Conservation (phyloP, 2,329 filamentous ascomycete species). For the Chrysoporthe deuterocubensis region DNA sequence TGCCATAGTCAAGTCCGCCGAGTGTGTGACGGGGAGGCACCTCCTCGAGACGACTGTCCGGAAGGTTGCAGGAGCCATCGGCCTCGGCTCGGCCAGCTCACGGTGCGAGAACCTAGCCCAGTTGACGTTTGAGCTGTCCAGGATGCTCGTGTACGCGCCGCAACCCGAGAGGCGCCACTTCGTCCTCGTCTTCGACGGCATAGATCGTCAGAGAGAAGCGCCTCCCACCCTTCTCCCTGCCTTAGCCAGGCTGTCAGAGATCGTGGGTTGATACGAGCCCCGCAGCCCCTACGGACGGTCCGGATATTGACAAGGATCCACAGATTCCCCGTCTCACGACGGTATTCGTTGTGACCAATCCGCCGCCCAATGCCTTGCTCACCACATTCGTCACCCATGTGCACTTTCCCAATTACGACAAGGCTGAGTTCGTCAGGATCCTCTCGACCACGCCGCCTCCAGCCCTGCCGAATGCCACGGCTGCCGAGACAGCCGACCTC, state of each 20-base stretch:
- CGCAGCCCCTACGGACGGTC: neutral
- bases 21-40: conserved; percentile 80
- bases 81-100: conserved; percentile 30
- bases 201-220: conserved; percentile 83
- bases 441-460: conserved; percentile 59
- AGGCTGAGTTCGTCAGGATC: conserved; percentile 78
- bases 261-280: conserved; percentile 54
- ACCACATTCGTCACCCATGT: conserved; percentile 74
- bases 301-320: conserved; percentile 20
- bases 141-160: conserved; percentile 56
- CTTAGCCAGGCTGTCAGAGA: conserved; percentile 79
- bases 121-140: conserved; percentile 72
- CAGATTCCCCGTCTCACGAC: conserved; percentile 80
- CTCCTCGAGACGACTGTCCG: conserved; percentile 73
- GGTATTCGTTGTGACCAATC: conserved; percentile 76
- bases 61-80: conserved; percentile 59
- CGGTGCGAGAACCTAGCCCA: conserved; percentile 82
- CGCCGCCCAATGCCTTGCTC: conserved; percentile 71
- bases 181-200: conserved; percentile 83
- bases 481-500: conserved; percentile 65
- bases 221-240: conserved; percentile 79
- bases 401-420: conserved; percentile 83
- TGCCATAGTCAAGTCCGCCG: conserved; percentile 68
- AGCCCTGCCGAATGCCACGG: conserved; percentile 53
- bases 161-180: conserved; percentile 59